Evolutionary conservation across 805 yeast genomes (phyloP).

Genomic region (Saccharomycopsis vini): DNA sequence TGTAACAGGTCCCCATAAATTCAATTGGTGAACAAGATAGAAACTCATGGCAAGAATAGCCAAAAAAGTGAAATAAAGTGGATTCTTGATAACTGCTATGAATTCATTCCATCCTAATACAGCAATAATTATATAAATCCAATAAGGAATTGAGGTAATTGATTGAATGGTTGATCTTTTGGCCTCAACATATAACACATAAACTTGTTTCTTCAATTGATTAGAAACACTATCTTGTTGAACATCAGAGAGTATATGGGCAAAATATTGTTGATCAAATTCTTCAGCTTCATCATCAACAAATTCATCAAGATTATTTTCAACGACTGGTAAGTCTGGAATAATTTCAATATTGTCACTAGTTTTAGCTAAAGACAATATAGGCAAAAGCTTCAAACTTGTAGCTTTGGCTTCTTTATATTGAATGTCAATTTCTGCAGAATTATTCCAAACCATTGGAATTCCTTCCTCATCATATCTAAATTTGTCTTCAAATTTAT

Average conservation of each 20-base stretch:
- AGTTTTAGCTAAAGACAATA: constrained; percentile 46
- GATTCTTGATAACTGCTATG: constrained; percentile 78
- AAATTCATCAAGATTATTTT: constrained; percentile 31
- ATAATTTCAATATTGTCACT: constrained; percentile 45
- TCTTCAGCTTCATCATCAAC: constrained; percentile 23
- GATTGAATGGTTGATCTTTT: constrained; percentile 77
- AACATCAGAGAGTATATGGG: constrained; percentile 39
- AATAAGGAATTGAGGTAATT: constrained; percentile 73
- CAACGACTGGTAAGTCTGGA: constrained; percentile 42
- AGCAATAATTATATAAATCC: constrained; percentile 62
- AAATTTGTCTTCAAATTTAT: constrained; percentile 73
- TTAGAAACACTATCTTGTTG: constrained; percentile 49
- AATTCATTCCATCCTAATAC: constrained; percentile 95
- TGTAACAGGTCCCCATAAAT: constrained; percentile 69
- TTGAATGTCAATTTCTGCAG: constrained; percentile 59
- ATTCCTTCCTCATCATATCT: constrained; percentile 75
- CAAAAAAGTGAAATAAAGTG: constrained; percentile 61
- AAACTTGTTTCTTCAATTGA: constrained; percentile 66
- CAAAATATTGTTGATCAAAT: constrained; percentile 22
- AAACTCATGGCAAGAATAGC: constrained; percentile 50
- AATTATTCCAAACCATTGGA: constrained; percentile 73
- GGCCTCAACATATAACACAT: constrained; percentile 76
- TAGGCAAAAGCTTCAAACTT: constrained; percentile 51
- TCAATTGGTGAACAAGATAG: constrained; percentile 60
- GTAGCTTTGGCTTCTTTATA: constrained; percentile 51